Percentiles rank a stretch among this genome's conserved stretches.
Evolutionary conservation across 139 green algal genomes (phyloP).

Genomic region (Pleodorina starrii): DNA sequence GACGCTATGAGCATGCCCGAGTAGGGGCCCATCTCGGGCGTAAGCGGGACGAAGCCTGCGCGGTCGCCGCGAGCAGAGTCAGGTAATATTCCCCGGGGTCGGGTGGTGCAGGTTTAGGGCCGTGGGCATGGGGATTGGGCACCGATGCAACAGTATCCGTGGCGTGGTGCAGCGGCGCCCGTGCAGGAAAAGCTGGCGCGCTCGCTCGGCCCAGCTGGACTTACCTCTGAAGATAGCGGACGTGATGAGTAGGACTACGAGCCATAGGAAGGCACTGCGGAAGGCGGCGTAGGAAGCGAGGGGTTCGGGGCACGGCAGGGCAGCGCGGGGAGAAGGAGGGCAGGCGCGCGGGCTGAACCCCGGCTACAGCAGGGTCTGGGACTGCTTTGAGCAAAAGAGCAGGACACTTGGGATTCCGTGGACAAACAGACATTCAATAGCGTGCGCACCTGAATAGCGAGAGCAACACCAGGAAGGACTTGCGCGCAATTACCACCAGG

Average conservation of each 20-base stretch:
- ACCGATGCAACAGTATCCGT: too few relatives aligned
- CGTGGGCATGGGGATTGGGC: too few relatives aligned
- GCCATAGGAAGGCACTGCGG: constrained; percentile 71
- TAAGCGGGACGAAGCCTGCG: constrained; percentile 64
- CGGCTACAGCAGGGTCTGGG: neutral
- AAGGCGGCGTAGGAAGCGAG: neutral
- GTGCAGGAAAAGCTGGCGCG: too few relatives aligned
- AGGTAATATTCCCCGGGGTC: too few relatives aligned
- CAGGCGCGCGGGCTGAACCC: neutral
- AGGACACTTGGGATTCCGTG: too few relatives aligned
- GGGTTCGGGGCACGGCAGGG: neutral
- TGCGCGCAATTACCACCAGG: constrained; percentile 60
- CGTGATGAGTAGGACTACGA: constrained; percentile 61
- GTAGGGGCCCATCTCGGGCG: constrained; percentile 36
- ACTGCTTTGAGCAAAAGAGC: neutral
- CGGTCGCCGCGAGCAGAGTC: too few relatives aligned
- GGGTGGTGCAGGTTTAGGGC: too few relatives aligned
- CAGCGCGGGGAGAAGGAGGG: too few relatives aligned
- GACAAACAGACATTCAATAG: too few relatives aligned
- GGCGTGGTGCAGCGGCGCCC: too few relatives aligned
- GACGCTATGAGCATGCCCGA: constrained; percentile 56
- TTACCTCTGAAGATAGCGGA: constrained; percentile 64
- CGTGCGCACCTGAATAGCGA: constrained; percentile 56
- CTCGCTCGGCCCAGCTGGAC: too few relatives aligned
- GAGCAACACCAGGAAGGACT: constrained; percentile 71